A percentile compares a stretch with the other conserved stretches of the same genome.
Evolutionary conservation across 352 stramenopile genomes (phyloP).

Genomic region (Phytophthora europaea): DNA sequence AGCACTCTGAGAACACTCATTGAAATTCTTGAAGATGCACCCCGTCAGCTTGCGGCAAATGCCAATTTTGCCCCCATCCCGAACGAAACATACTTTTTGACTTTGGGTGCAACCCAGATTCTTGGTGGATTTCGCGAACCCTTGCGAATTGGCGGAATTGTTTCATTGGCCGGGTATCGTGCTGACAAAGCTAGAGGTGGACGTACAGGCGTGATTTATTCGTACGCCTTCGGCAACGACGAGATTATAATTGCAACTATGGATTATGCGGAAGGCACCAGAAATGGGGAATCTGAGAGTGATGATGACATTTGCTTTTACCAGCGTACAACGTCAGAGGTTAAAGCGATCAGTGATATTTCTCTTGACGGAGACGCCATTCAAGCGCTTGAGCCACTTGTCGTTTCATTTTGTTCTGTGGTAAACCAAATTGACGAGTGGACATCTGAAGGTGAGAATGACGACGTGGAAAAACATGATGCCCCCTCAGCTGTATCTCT

Average conservation of each 20-base stretch:
- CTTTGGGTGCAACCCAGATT: constrained; percentile 50
- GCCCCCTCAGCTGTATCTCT: constrained; percentile 21
- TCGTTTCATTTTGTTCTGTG: constrained; percentile 45
- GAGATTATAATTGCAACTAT: constrained; percentile 35
- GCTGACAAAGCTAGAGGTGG: constrained; percentile 28
- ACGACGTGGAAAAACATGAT: constrained; percentile 21
- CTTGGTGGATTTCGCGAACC: constrained; percentile 60
- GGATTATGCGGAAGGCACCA: constrained; percentile 1
- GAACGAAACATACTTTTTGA: constrained; percentile 44
- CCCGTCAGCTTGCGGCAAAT: constrained; percentile 22
- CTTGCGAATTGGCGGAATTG: constrained; percentile 49
- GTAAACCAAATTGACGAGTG: constrained; percentile 55
- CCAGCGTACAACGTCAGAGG: constrained; percentile 37
- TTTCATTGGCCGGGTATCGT: constrained; percentile 33
- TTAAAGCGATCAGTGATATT: constrained; percentile 41
- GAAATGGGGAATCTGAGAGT: constrained; percentile 14
- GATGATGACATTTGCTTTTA: constrained; percentile 39
- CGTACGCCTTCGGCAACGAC: constrained; percentile 54
- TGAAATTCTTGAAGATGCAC: constrained; percentile 34
- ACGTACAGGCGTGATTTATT: constrained; percentile 36
- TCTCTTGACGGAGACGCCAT: constrained; percentile 35
- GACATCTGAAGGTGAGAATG: constrained; percentile 28
- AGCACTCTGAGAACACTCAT: constrained; percentile 37
- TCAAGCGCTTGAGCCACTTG: constrained; percentile 44
- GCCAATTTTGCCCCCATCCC: not conserved